These are phyloP conservation scores for Pelagophyceae sp. DNA, from an alignment of 352 stramenopile genomes.

Conservation along the genomic window DNA sequence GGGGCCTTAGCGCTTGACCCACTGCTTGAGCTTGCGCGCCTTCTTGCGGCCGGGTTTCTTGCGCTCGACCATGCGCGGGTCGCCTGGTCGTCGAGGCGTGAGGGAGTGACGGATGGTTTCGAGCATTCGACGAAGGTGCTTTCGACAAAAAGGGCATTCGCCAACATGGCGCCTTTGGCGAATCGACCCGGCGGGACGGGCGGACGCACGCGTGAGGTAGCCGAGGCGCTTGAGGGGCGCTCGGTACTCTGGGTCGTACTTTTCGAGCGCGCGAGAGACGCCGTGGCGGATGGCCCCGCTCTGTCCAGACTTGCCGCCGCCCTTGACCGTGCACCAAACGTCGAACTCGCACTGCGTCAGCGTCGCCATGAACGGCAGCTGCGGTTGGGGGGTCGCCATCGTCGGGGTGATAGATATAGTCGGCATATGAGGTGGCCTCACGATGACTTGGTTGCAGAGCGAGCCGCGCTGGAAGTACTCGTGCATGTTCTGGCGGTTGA, in stretches of 20 bases:
- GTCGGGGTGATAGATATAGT: constrained; percentile 16
- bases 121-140: no score
- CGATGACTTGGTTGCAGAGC: constrained; percentile 73
- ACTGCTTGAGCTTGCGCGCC: constrained; percentile 92
- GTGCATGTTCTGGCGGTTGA: constrained; percentile 86
- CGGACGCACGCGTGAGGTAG: constrained; percentile 78
- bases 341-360: constrained; percentile 59
- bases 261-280: constrained; percentile 77
- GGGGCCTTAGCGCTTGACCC: constrained; percentile 83
- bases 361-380: constrained; percentile 28
- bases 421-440: constrained; percentile 13
- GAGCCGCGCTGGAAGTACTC: constrained; percentile 81
- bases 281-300: constrained; percentile 82
- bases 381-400: constrained; percentile 22
- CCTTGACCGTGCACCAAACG: constrained; percentile 70
- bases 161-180: no score
- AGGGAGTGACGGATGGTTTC: no score
- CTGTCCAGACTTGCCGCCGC: constrained; percentile 83
- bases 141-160: no score
- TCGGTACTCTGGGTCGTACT: constrained; percentile 82
- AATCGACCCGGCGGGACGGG: not conserved
- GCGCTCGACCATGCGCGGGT: constrained; percentile 87
- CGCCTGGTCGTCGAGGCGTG: no score
- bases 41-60: constrained; percentile 92
- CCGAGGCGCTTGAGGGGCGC: constrained; percentile 78